Percentiles rank a stretch among this genome's conserved stretches.
Evolutionary conservation across 2,329 filamentous ascomycete species (phyloP).

Genomic region (Neopestalotiopsis sp.): DNA sequence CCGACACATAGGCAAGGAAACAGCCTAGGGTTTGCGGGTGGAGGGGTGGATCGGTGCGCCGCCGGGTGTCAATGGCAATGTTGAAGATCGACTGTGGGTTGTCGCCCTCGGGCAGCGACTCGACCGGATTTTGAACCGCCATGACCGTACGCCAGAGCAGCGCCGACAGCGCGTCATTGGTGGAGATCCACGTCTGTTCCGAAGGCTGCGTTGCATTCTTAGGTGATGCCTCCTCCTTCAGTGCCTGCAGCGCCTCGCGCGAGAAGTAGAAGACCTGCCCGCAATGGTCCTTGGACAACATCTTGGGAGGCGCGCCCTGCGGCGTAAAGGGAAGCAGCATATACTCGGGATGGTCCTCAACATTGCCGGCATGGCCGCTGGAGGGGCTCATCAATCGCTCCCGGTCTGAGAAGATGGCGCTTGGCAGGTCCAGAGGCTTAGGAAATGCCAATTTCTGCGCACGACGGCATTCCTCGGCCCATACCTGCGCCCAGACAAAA

Average conservation of each 20-base stretch:
- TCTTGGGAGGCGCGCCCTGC: not conserved
- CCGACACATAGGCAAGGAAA: conserved; percentile 1
- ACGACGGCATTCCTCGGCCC: conserved; percentile 42
- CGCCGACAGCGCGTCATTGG: conserved; percentile 15
- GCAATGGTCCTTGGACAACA: not conserved
- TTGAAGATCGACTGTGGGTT: conserved; percentile 1
- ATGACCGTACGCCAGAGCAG: conserved; percentile 8
- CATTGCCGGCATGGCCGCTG: not conserved
- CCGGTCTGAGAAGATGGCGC: not conserved
- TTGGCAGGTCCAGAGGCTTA: not conserved
- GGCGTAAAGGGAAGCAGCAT: not conserved
- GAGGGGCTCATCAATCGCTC: not conserved
- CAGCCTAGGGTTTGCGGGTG: conserved; percentile 10
- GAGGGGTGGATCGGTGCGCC: not conserved
- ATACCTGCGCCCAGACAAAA: conserved; percentile 38
- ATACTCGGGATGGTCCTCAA: conserved; percentile 1
- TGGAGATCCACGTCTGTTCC: not conserved
- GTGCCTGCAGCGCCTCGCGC: not conserved
- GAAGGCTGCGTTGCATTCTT: not conserved
- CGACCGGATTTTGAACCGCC: conserved; percentile 1
- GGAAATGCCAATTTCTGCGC: conserved; percentile 26
- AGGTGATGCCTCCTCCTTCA: conserved; percentile 4
- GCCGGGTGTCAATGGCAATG: conserved; percentile 2
- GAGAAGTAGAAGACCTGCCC: conserved; percentile 16
- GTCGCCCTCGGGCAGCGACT: not conserved